Conservation (phyloP, 306 rosid species). For the Elaeagnus macrophylla region DNA sequence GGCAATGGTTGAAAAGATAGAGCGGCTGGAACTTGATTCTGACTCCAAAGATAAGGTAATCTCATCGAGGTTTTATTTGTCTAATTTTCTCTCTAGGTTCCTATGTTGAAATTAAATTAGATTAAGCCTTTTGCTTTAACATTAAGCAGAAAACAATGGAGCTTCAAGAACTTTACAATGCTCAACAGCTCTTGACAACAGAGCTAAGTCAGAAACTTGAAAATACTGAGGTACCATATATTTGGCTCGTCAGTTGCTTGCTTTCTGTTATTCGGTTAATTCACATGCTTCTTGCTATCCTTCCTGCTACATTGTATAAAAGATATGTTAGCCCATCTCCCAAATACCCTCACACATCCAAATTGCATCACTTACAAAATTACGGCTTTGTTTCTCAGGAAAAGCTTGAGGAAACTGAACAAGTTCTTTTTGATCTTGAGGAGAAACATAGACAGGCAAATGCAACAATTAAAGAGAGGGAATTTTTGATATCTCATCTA, state of each 20-base stretch:
- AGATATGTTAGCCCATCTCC: neutral
- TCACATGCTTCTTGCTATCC: neutral
- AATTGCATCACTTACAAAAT: neutral
- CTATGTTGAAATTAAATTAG: neutral
- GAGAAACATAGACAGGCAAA: slow-evolving; percentile 46
- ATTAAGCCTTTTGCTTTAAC: slow-evolving; percentile 15
- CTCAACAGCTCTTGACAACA: slow-evolving; percentile 74
- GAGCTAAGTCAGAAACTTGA: slow-evolving; percentile 82
- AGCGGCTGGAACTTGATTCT: slow-evolving; percentile 74
- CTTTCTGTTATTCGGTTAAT: slow-evolving; percentile 1
- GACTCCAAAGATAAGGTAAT: slow-evolving; percentile 53
- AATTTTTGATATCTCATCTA: slow-evolving; percentile 57
- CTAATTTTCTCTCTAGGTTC: slow-evolving; percentile 4
- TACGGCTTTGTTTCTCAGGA: slow-evolving; percentile 24
- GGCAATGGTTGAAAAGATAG: slow-evolving; percentile 74
- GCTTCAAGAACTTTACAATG: slow-evolving; percentile 81
- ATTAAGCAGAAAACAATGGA: slow-evolving; percentile 65
- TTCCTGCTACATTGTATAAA: neutral
- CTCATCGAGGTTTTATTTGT: slow-evolving; percentile 3
- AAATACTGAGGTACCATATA: slow-evolving; percentile 59
- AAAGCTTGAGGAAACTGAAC: slow-evolving; percentile 46
- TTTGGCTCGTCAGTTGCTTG: neutral
- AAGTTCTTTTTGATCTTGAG: slow-evolving; percentile 58
- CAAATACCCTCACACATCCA: too few species aligned
- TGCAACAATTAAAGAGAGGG: slow-evolving; percentile 65